These are phyloP conservation scores for Vigna hirtella DNA, from an alignment of 306 rosid species.

Conservation along the genomic window DNA sequence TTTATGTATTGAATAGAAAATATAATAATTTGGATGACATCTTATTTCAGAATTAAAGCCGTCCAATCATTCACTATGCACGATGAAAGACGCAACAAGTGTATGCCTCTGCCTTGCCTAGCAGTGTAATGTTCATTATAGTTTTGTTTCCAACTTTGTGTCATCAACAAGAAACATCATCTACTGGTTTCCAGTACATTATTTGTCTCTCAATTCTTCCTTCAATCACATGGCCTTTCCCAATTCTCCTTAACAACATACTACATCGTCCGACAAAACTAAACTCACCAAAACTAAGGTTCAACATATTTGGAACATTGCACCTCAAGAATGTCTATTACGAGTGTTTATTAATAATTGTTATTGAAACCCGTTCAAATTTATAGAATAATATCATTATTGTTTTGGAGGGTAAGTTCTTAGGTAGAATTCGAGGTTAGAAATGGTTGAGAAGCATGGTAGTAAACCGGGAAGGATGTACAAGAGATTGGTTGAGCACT, in stretches of 20 bases:
- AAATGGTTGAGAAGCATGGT: too few species aligned
- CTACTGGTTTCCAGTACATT: neutral
- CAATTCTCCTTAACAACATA: neutral
- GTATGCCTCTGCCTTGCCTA: neutral
- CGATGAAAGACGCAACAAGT: neutral
- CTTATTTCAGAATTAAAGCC: neutral
- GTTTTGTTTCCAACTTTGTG: neutral
- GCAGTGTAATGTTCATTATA: neutral
- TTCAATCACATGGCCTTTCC: neutral
- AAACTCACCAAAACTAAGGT: neutral
- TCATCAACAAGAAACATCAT: conserved; percentile 13
- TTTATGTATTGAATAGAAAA: too few species aligned
- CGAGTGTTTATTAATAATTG: too few species aligned
- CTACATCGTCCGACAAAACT: neutral
- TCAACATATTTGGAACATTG: neutral
- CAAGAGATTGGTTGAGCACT: too few species aligned
- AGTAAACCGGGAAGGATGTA: fast-evolving
- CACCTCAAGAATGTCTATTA: neutral
- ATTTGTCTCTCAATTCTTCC: neutral
- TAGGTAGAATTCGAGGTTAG: too few species aligned
- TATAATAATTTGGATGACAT: too few species aligned
- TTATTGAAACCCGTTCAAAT: too few species aligned
- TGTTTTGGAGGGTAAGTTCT: too few species aligned
- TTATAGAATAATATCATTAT: too few species aligned
- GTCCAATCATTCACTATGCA: neutral